Base-by-base conservation (phyloP, 306 rosid species). In the Cyamopsis tetragonoloba region DNA sequence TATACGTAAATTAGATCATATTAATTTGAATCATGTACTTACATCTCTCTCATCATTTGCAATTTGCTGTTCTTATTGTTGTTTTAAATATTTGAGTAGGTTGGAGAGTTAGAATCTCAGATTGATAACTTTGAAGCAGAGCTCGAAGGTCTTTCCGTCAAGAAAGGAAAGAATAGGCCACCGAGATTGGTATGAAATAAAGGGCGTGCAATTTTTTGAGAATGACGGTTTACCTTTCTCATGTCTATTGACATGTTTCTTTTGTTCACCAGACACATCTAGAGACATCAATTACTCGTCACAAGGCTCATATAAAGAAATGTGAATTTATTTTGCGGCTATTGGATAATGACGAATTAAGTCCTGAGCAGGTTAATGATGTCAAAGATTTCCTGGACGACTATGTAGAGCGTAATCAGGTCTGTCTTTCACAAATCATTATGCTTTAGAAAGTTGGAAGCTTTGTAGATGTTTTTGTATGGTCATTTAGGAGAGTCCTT, bases 331-430 rank as follows among this genome's bases (percentile, higher is more conserved):
- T 93, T 70, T 82, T 93, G 88, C 83, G 98, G 80, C 84, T 93
- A 6, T 83, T 93, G 73, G 98, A 93, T 79, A 93, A 93, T 62
- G 98, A 93, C 70, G 98, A 89, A 60, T 82, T 93, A 73, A 93
- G 97, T 82, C 90, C 93, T 22, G 98, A 93, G 84, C 84, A 93
- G 75, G 96, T 93, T 79, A 93, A 93, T 73, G 98, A 93, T 80
- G 97, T 89, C 57, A 89, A 77, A 62, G 98, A 89, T 80, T 93
- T 93, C 80, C 75, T 93, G 85, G 98, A 93, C 2, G 97, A 93
- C 75, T 93, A 89, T 81, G 97, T 89, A 23, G 98, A 93, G 68
- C 95, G 98, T 34, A 93, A 93, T 71, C 98, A 93, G 98, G 98
- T 88, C 19, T 51, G 68, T 79, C 74, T 64, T 75, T 5, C 15